These are phyloP conservation scores for Tolypocladium amazonense DNA, from an alignment of 2,329 filamentous ascomycete genomes.

Conservation along the genomic window DNA sequence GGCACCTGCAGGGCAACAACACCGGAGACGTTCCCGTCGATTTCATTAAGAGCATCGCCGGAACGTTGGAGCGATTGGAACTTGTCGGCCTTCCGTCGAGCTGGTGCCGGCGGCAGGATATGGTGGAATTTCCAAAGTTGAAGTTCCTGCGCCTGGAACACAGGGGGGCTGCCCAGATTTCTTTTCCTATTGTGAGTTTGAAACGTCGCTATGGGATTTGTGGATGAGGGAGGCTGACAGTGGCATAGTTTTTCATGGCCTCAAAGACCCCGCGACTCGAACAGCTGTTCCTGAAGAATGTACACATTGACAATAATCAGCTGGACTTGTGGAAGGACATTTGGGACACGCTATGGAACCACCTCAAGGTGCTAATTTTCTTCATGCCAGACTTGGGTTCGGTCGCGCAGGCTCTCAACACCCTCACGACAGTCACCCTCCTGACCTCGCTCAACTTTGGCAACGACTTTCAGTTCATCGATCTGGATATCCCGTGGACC, in stretches of 20 bases:
- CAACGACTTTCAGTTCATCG: conserved; percentile 16
- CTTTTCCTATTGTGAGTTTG: conserved; percentile 2
- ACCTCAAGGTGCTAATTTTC: conserved; percentile 17
- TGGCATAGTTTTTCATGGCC: conserved; percentile 13
- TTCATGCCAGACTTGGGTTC: conserved; percentile 9
- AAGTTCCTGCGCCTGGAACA: conserved; percentile 17
- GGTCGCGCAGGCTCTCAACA: conserved; percentile 11
- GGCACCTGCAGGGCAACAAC: not conserved
- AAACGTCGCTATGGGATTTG: not conserved
- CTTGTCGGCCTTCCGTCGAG: conserved; percentile 10
- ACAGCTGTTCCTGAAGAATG: conserved; percentile 19
- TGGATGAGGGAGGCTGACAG: not conserved
- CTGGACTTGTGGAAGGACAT: conserved; percentile 4
- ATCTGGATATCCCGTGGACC: conserved; percentile 18
- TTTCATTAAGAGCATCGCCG: conserved; percentile 8
- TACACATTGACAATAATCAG: conserved; percentile 9
- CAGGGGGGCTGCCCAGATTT: conserved; percentile 2
- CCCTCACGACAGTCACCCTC: conserved; percentile 9
- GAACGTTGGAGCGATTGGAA: conserved; percentile 9
- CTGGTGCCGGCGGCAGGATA: conserved; percentile 5
- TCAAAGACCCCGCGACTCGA: conserved; percentile 17
- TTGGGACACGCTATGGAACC: conserved; percentile 15
- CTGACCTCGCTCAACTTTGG: conserved; percentile 17
- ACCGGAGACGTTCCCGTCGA: conserved; percentile 2
- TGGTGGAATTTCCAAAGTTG: conserved; percentile 15